phyloP scores from a whole-genome alignment of 139 green algal species.

The Penium margaritaceum region DNA sequence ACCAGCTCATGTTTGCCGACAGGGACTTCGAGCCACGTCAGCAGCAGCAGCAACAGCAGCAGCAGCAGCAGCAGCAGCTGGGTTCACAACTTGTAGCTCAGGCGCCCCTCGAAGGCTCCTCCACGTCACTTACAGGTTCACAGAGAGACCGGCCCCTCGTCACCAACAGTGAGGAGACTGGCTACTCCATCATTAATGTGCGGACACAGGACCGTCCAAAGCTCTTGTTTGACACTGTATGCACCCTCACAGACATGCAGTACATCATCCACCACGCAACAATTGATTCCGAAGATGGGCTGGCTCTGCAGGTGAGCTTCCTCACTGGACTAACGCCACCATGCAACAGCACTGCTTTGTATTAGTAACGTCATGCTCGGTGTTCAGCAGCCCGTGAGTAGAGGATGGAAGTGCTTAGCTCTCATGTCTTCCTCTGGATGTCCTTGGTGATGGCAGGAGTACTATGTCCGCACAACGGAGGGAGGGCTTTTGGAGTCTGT shows the following conservation, averaged over 20 bases:
- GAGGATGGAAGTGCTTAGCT: too few relatives aligned
- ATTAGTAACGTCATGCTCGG: not conserved
- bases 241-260: constrained; percentile 83
- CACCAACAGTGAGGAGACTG: constrained; percentile 12
- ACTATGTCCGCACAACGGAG: constrained; percentile 31
- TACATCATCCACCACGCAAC: constrained; percentile 90
- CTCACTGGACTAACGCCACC: not conserved
- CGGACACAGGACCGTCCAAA: constrained; percentile 80
- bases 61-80: too few relatives aligned
- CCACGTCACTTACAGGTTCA: too few relatives aligned
- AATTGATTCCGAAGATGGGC: constrained; percentile 59
- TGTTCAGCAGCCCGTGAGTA: too few relatives aligned
- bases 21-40: constrained; percentile 43
- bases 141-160: too few relatives aligned
- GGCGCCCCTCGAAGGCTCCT: too few relatives aligned
- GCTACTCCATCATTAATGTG: constrained; percentile 61
- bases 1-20: constrained; percentile 75
- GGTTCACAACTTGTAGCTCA: too few relatives aligned
- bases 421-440: not conserved
- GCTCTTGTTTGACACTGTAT: constrained; percentile 79
- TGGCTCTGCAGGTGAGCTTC: constrained; percentile 44
- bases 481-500: constrained; percentile 29
- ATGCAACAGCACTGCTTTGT: not conserved
- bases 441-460: constrained; percentile 5
- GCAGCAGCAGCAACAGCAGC: too few relatives aligned